phyloP scores from a whole-genome alignment of 129 eudicot genomes.

The Scalesia atractyloides region DNA sequence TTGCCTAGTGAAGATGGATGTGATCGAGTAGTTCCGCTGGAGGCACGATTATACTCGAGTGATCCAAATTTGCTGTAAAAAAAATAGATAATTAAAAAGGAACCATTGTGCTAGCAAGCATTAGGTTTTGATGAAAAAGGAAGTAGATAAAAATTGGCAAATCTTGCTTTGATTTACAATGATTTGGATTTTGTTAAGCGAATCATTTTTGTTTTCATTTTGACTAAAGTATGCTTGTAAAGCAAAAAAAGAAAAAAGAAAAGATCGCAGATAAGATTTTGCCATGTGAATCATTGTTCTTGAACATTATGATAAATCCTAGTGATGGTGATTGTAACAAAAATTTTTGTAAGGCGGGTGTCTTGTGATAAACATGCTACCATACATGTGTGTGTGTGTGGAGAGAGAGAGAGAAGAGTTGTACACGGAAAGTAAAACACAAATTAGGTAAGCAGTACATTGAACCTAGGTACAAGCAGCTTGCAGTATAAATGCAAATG shows the following conservation, averaged over 20 bases:
- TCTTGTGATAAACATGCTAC: slow-evolving; percentile 41
- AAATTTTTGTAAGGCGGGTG: not conserved
- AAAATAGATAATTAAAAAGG: not conserved
- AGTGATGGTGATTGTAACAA: slow-evolving; percentile 25
- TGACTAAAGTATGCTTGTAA: not conserved
- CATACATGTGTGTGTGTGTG: too few relatives aligned
- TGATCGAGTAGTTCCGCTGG: too few relatives aligned
- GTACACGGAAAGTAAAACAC: slow-evolving; percentile 35
- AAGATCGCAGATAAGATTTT: not conserved
- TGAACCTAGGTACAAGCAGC: slow-evolving; percentile 36
- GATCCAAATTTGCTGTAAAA: too few relatives aligned
- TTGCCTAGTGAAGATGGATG: too few relatives aligned
- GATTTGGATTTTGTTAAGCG: not conserved
- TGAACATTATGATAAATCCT: slow-evolving; percentile 21
- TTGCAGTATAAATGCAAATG: slow-evolving; percentile 23
- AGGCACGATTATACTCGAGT: too few relatives aligned
- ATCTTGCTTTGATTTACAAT: slow-evolving; percentile 6
- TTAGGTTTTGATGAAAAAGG: not conserved
- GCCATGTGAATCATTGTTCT: slow-evolving; percentile 1
- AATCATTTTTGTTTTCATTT: slow-evolving; percentile 4
- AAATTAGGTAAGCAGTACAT: slow-evolving; percentile 25
- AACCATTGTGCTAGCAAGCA: not conserved
- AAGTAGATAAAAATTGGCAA: not conserved
- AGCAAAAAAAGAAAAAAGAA: not conserved
- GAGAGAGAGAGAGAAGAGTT: slow-evolving; percentile 13